A percentile compares a stretch with the other conserved stretches of the same genome.
These are phyloP conservation scores for Trichophyton verrucosum DNA, from an alignment of 2,329 filamentous ascomycete genomes.

Conservation along the genomic window DNA sequence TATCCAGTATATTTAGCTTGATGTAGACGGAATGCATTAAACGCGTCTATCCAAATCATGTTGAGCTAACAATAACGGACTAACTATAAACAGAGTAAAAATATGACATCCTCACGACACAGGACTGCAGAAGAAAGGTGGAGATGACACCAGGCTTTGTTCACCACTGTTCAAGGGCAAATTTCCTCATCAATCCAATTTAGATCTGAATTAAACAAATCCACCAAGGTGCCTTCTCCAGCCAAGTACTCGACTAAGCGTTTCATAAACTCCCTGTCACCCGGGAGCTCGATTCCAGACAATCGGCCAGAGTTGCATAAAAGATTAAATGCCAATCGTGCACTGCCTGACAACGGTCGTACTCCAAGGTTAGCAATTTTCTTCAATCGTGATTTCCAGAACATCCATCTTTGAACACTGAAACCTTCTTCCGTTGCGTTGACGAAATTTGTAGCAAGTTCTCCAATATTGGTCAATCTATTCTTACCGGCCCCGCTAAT, in stretches of 20 bases:
- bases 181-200: not conserved
- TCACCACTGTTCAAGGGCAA: no score
- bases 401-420: not conserved
- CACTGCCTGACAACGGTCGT: not conserved
- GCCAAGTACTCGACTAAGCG: not conserved
- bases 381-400: not conserved
- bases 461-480: not conserved
- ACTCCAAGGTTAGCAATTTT: no score
- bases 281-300: not conserved
- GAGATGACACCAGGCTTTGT: no score
- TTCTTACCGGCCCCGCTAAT: not conserved
- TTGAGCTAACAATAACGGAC: no score
- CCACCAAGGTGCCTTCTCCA: no score
- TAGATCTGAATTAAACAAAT: not conserved
- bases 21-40: no score
- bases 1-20: no score
- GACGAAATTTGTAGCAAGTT: not conserved
- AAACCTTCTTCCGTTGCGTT: not conserved
- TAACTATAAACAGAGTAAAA: no score
- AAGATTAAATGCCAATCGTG: not conserved
- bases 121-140: no score
- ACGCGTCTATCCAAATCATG: no score
- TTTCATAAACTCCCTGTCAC: not conserved
- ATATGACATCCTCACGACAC: no score
- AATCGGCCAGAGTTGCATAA: not conserved